These are phyloP conservation scores for Emergomyces orientalis DNA, from an alignment of 2,329 filamentous ascomycete species.

Conservation along the genomic window DNA sequence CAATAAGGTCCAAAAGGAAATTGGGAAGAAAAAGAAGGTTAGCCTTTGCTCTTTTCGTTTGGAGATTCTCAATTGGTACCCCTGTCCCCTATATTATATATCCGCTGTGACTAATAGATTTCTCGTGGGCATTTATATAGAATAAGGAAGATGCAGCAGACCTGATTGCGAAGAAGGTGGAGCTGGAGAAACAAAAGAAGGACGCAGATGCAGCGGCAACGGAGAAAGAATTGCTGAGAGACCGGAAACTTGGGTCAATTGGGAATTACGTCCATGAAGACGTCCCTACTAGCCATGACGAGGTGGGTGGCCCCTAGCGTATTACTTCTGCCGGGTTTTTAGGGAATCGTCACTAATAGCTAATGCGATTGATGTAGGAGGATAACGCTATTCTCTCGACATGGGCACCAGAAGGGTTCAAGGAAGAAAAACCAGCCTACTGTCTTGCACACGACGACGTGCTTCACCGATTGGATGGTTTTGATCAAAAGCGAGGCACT, in stretches of 20 bases:
- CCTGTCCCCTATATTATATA: neutral
- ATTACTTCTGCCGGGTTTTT: neutral
- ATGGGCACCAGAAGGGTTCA: conserved; percentile 70
- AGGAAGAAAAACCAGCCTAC: conserved; percentile 59
- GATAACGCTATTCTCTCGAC: conserved; percentile 68
- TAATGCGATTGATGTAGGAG: conserved; percentile 42
- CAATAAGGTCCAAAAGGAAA: conserved; percentile 82
- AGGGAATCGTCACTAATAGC: neutral
- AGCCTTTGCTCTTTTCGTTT: neutral
- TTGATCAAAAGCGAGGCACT: conserved; percentile 83
- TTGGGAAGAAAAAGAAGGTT: conserved; percentile 84
- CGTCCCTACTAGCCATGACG: conserved; percentile 72
- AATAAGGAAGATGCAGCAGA: conserved; percentile 81
- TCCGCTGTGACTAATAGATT: neutral
- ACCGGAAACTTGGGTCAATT: conserved; percentile 71
- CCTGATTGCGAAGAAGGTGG: conserved; percentile 66
- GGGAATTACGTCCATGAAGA: conserved; percentile 88
- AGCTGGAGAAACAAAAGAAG: conserved; percentile 75
- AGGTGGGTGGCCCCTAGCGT: conserved; percentile 41
- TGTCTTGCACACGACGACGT: conserved; percentile 92
- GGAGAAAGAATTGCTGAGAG: conserved; percentile 64
- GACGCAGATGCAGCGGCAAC: conserved; percentile 61
- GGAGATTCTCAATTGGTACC: neutral
- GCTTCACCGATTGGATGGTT: conserved; percentile 75
- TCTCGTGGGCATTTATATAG: conserved; percentile 27